phyloP scores from a whole-genome alignment of 1,139 yeast genomes.

The Candida anutae region DNA sequence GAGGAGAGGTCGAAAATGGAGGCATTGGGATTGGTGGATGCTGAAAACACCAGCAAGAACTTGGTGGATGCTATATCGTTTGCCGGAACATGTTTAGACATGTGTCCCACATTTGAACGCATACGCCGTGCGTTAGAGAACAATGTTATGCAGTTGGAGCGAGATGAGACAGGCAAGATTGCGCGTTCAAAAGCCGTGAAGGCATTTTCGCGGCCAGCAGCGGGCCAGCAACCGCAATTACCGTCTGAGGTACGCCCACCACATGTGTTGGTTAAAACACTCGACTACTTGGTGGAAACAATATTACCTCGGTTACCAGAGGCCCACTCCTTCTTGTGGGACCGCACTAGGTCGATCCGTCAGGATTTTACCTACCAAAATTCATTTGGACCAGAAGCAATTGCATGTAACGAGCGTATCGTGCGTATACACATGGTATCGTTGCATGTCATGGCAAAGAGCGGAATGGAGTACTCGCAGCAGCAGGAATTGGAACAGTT shows the following conservation, averaged over 20 bases:
- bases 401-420: constrained; percentile 86
- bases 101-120: constrained; percentile 94
- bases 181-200: constrained; percentile 66
- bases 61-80: constrained; percentile 82
- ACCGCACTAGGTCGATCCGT: constrained; percentile 93
- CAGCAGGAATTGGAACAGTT: constrained; percentile 95
- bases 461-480: constrained; percentile 72
- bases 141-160: constrained; percentile 76
- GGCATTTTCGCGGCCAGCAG: constrained; percentile 95
- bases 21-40: constrained; percentile 73
- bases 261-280: constrained; percentile 51
- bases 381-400: constrained; percentile 87
- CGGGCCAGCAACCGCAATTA: constrained; percentile 96
- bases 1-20: constrained; percentile 79
- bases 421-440: constrained; percentile 82
- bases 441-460: constrained; percentile 80
- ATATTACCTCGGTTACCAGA: constrained; percentile 66
- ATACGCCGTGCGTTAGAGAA: constrained; percentile 84
- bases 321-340: constrained; percentile 94
- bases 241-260: constrained; percentile 99
- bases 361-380: constrained; percentile 97
- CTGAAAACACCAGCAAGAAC: constrained; percentile 74
- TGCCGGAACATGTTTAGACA: constrained; percentile 81
- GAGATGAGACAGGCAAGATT: constrained; percentile 56
- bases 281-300: constrained; percentile 62